Evolutionary conservation across 768 basidiomycete genomes (phyloP), one percentile per base, ranked within the genome.

Genomic region (Strobilomyces echinocephalus): DNA sequence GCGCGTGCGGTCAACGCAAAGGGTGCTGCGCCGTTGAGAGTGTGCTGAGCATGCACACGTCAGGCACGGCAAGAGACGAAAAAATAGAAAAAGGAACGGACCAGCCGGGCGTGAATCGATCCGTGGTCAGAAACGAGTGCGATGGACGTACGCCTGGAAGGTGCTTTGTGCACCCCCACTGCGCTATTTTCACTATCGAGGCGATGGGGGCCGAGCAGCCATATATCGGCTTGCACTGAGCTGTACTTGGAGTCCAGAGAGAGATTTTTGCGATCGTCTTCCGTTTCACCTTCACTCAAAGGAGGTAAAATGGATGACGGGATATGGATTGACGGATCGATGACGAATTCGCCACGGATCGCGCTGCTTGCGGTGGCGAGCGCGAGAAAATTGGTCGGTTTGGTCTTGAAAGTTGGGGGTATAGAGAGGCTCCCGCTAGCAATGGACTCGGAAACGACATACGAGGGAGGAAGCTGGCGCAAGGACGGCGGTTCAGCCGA

Each of bases 241-340:
- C 75, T 72, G 55, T 71, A 66, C 21, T 42, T 65, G 0, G 75
- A 69, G n/a, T 54, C 58, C 10, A 78, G 55, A 9, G 47, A 62
- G 1, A 80, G 52, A 54, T 79, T 77, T 30, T 65, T 73, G 36
- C 79, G 66, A 1, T 70, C 68, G 3, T 55, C 63, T 48, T 76
- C 76, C 0, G 72, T 69, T 56, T 76, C 72, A 20, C 61, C 68
- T 0, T 50, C 48, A 3, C 47, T 41, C 0, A 80, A 57, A 21
- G 78, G 73, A 2, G 76, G 72, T 6, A 80, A 63, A 33, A 77
- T 46, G 16, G 68, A 52, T 0, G 60, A 5, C 0, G 80, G 78
- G 40, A 81, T 69, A 10, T 46, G 30, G 20, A 80, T 62, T 15
- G 63, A 54, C 2, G 79, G 74, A 52, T 81, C 74, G 38, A 80